Conservation (phyloP, 176 grass and related monocot species). For the Phyllostachys edulis region DNA sequence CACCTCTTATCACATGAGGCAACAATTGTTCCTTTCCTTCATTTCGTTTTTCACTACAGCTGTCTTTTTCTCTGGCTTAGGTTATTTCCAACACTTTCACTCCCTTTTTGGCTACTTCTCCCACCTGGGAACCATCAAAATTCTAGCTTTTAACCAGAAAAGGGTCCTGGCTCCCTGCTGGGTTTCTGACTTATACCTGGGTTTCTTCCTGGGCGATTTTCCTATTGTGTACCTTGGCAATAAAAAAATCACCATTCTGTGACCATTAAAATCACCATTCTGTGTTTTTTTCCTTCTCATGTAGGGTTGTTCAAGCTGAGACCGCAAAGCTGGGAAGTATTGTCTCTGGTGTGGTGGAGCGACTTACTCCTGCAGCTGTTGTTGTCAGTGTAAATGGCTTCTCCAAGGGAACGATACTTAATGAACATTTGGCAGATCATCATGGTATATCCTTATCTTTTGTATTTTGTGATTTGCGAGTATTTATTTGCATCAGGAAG, state of each 20-base stretch:
- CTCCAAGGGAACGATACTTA: conserved; percentile 71
- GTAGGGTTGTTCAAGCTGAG: conserved; percentile 48
- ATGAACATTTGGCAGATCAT: conserved; percentile 82
- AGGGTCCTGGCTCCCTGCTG: not conserved
- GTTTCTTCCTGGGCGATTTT: conserved; percentile 10
- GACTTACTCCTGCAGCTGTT: conserved; percentile 72
- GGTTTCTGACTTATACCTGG: not conserved
- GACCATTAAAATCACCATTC: not conserved
- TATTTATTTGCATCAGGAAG: not conserved
- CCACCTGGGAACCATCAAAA: not conserved
- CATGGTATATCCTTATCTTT: conserved; percentile 48
- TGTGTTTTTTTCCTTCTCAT: not conserved
- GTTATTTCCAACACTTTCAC: not conserved
- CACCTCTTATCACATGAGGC: not conserved
- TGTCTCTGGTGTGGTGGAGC: conserved; percentile 85
- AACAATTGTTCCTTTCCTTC: not conserved
- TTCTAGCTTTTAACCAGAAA: not conserved
- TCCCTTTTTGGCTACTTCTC: not conserved
- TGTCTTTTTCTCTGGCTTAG: conserved; percentile 5
- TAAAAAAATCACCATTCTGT: not conserved
- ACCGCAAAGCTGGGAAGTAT: conserved; percentile 60
- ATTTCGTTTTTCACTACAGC: not conserved
- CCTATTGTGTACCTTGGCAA: conserved; percentile 29
- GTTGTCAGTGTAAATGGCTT: conserved; percentile 72
- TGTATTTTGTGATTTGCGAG: not conserved